These are phyloP conservation scores for Lactarius hengduanensis DNA, from an alignment of 768 basidiomycete genomes.

Conservation along the genomic window DNA sequence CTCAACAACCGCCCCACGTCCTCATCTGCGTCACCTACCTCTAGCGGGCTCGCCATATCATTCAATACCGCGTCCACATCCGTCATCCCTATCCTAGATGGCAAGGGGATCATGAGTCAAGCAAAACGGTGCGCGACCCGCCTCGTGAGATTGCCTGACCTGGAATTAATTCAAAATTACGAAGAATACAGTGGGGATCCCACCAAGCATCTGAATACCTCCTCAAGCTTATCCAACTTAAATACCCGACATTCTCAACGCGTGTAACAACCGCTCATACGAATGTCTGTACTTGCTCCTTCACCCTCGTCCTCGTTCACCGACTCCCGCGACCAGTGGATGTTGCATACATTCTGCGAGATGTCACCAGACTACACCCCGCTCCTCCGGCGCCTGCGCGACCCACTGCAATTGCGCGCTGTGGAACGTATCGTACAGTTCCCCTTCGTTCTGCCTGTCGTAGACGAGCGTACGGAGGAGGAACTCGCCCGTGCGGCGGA, in stretches of 20 bases:
- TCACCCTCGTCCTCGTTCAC: neutral
- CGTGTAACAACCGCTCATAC: conserved; percentile 77
- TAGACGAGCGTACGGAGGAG: conserved; percentile 89
- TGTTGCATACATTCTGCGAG: conserved; percentile 84
- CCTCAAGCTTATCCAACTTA: conserved; percentile 90
- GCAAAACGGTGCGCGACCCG: conserved; percentile 67
- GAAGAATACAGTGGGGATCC: conserved; percentile 92
- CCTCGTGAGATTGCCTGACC: neutral
- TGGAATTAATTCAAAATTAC: neutral
- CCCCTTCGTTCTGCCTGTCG: conserved; percentile 61
- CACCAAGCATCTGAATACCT: conserved; percentile 89
- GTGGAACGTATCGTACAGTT: conserved; percentile 82
- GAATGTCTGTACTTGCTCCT: conserved; percentile 48
- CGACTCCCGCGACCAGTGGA: conserved; percentile 58
- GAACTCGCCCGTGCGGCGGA: conserved; percentile 78
- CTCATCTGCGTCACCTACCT: conserved; percentile 39
- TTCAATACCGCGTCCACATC: conserved; percentile 92
- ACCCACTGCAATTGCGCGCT: conserved; percentile 62
- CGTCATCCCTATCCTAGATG: conserved; percentile 81
- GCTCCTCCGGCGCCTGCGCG: conserved; percentile 63
- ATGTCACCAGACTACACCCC: conserved; percentile 74
- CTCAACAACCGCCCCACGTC: conserved; percentile 57
- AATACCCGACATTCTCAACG: conserved; percentile 91
- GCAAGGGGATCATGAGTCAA: conserved; percentile 79
- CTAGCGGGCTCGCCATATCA: conserved; percentile 84